Evolutionary conservation across 1,284 basidiomycete genomes (phyloP), one percentile per base, ranked within the genome.

Genomic region (Cutaneotrichosporon sp.): DNA sequence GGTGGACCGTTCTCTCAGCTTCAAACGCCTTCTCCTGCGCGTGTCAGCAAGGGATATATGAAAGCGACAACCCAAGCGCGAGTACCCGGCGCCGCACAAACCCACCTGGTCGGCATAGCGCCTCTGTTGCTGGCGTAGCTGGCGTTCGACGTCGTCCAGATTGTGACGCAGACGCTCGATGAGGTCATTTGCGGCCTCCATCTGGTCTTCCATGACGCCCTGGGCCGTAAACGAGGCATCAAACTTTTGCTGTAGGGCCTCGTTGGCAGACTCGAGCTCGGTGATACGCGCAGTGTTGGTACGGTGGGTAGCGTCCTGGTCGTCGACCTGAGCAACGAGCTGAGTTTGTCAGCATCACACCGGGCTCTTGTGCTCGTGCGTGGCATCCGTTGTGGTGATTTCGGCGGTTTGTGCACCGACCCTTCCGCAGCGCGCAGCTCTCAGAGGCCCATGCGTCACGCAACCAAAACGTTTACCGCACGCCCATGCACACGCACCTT

Each of bases 11-110:
- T 25, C 74, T 55, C 52, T 75, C 72, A 3, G 67, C 59, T 25
- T 74, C 74, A 49, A 75, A 71, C 2, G 64, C 59, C 41, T 62
- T 59, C 47, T 74, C 70, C 74, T 75, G 49, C 2, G 16, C 20
- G 20, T 29, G 56, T 57, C 38, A 58, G 51, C 35, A 24, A 5
- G 19, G 10, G 20, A 22, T 7, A 14, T 16, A 38, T 22, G 19
- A 9, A 22, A 19, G 17, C 20, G 20, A 38, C 35, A 38, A 22
- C 35, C 31, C 20, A 25, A n/a, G n/a, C 25, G 4, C 39, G 14
- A 17, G 17, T 22, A 11, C 35, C 19, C 14, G 10, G 19, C 24
- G 35, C 35, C 35, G 14, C 29, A 1, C 12, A 20, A 26, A 58
- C 67, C 42, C 42, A 72, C 73, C 66, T 75, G 71, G 50, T 69